Percentiles rank a stretch among this genome's conserved stretches.
Conservation (phyloP, 2,329 filamentous ascomycete genomes). For the Diaporthe ampelina region DNA sequence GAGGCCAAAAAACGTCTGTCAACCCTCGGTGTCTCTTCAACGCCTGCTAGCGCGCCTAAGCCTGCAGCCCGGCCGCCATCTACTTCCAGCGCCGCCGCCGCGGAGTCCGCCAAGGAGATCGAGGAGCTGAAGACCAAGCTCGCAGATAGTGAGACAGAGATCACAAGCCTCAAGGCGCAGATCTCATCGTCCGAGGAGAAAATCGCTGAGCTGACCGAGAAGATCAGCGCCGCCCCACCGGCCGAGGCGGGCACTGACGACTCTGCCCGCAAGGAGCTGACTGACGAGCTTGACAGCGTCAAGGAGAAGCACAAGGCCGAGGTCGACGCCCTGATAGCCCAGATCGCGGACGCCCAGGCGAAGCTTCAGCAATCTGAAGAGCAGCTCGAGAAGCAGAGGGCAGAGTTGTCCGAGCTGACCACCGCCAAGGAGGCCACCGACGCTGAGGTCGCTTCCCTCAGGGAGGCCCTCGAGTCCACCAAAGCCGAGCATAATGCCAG, state of each 20-base stretch:
- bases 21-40: constrained; percentile 57
- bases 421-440: constrained; percentile 64
- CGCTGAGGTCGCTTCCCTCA: constrained; percentile 62
- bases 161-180: constrained; percentile 69
- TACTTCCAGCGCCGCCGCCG: constrained; percentile 53
- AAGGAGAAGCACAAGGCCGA: constrained; percentile 65
- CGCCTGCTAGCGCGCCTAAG: constrained; percentile 54
- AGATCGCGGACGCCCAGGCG: constrained; percentile 63
- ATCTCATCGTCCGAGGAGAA: constrained; percentile 69
- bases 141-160: constrained; percentile 69
- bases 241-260: constrained; percentile 55
- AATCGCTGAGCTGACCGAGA: constrained; percentile 66
- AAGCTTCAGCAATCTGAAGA: constrained; percentile 66
- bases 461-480: constrained; percentile 64
- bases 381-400: constrained; percentile 64
- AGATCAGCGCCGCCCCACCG: constrained; percentile 55
- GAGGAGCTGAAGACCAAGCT: constrained; percentile 74
- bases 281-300: constrained; percentile 62
- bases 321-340: constrained; percentile 60
- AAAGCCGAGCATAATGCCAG: constrained; percentile 57
- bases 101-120: constrained; percentile 66
- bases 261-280: constrained; percentile 57
- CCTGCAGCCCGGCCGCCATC: constrained; percentile 56
- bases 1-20: constrained; percentile 72
- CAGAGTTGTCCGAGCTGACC: constrained; percentile 62